These are phyloP conservation scores for Leucogyrophana mollusca DNA, from an alignment of 768 basidiomycete genomes.

Conservation along the genomic window DNA sequence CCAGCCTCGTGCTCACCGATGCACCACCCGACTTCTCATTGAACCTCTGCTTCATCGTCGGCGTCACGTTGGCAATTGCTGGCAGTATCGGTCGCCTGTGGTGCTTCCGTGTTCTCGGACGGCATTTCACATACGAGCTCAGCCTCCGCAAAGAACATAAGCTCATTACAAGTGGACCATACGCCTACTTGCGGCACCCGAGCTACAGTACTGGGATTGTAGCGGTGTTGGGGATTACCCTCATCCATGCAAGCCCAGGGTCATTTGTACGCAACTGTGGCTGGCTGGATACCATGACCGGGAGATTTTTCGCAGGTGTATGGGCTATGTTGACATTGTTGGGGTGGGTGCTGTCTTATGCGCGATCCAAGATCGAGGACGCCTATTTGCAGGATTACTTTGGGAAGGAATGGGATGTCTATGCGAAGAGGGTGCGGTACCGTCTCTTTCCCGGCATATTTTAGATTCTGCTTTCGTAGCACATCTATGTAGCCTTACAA, in stretches of 20 bases:
- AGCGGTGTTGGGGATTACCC: slow-evolving; percentile 25
- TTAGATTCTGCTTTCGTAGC: slow-evolving; percentile 6
- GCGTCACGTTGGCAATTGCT: slow-evolving; percentile 21
- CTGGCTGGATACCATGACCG: slow-evolving; percentile 23
- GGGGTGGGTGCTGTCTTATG: slow-evolving; percentile 24
- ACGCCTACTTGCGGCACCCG: slow-evolving; percentile 35
- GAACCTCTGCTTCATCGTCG: slow-evolving; percentile 27
- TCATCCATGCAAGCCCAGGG: slow-evolving; percentile 29
- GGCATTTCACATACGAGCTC: slow-evolving; percentile 35
- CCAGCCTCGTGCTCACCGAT: slow-evolving; percentile 16
- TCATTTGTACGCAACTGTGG: slow-evolving; percentile 26
- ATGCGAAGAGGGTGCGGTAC: slow-evolving; percentile 25
- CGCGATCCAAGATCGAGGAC: slow-evolving; percentile 26
- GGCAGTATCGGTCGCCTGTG: slow-evolving; percentile 35
- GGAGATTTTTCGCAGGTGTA: slow-evolving; percentile 18
- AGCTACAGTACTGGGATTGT: slow-evolving; percentile 28
- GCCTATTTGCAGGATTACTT: slow-evolving; percentile 20
- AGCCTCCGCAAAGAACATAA: slow-evolving; percentile 27
- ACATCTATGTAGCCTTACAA: too few relatives aligned
- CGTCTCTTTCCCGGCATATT: slow-evolving; percentile 30
- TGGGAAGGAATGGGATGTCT: slow-evolving; percentile 30
- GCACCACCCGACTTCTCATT: slow-evolving; percentile 16
- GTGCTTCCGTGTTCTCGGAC: slow-evolving; percentile 33
- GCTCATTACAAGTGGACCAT: slow-evolving; percentile 34
- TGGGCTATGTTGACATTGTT: slow-evolving; percentile 26